A percentile compares a stretch with the other conserved stretches of the same genome.
Evolutionary conservation across 495 filamentous ascomycete genomes (phyloP).

Genomic region (Talaromyces nanjingensis): DNA sequence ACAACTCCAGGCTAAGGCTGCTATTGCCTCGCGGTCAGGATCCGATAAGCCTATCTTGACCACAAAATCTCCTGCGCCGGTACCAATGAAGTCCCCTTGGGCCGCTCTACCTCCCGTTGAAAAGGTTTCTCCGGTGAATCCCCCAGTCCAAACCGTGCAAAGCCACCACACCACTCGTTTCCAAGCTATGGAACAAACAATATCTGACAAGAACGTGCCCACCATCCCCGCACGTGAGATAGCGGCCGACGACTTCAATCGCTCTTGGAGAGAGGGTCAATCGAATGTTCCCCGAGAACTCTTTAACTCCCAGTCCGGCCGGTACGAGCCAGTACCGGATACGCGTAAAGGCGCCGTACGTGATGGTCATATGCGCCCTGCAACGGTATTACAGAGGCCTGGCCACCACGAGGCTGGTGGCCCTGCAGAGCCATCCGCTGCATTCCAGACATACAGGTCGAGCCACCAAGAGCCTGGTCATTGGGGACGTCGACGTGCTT

Average conservation of each 20-base stretch:
- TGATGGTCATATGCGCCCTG: constrained; percentile 62
- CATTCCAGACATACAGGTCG: constrained; percentile 77
- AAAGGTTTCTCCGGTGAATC: constrained; percentile 61
- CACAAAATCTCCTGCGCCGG: constrained; percentile 69
- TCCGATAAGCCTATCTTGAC: constrained; percentile 71
- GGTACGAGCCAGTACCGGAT: constrained; percentile 84
- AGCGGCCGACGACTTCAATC: constrained; percentile 88
- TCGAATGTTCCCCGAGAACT: constrained; percentile 64
- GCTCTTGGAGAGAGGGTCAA: constrained; percentile 70
- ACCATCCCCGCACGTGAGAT: constrained; percentile 67
- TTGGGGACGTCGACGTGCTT: constrained; percentile 75
- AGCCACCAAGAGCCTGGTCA: constrained; percentile 57
- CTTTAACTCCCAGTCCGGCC: constrained; percentile 89
- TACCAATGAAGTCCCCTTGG: constrained; percentile 85
- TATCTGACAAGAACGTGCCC: constrained; percentile 21
- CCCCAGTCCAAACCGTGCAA: constrained; percentile 29
- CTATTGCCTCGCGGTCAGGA: constrained; percentile 57
- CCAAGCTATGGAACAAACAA: constrained; percentile 25
- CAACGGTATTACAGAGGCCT: constrained; percentile 73
- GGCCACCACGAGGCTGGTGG: constrained; percentile 48
- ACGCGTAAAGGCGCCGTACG: constrained; percentile 61
- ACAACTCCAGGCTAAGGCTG: constrained; percentile 31
- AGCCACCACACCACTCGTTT: constrained; percentile 19
- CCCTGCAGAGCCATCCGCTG: constrained; percentile 83
- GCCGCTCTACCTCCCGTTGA: constrained; percentile 78